Percentiles rank a stretch among this genome's conserved stretches.
Evolutionary conservation across 441 rosid genomes (phyloP).

Genomic region (Populus hybrid): DNA sequence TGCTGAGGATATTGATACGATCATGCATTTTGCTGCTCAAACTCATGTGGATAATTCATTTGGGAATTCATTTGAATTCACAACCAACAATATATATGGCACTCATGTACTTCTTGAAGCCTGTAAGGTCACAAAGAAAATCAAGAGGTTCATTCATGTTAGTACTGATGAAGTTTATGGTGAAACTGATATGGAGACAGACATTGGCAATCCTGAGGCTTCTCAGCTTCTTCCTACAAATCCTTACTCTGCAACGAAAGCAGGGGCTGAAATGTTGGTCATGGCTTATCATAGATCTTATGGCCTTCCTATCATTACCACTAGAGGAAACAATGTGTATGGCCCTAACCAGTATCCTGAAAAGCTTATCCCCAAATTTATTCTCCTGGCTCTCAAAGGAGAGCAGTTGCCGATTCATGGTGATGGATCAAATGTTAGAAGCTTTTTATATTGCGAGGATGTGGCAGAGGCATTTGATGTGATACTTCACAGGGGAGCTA

Average conservation of each 20-base stretch:
- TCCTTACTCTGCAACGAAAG: conserved; percentile 66
- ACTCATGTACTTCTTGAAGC: conserved; percentile 72
- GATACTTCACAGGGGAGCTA: conserved; percentile 55
- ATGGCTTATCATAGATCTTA: conserved; percentile 63
- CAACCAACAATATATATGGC: conserved; percentile 61
- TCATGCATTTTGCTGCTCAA: conserved; percentile 70
- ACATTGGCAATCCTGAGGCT: conserved; percentile 58
- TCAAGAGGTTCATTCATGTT: conserved; percentile 66
- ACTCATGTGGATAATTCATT: conserved; percentile 69
- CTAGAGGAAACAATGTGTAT: conserved; percentile 62
- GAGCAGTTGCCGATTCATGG: conserved; percentile 57
- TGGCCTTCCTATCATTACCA: conserved; percentile 53
- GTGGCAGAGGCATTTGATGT: conserved; percentile 71
- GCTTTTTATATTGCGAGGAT: conserved; percentile 57
- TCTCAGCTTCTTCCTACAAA: conserved; percentile 62
- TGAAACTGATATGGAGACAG: conserved; percentile 56
- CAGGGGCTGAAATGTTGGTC: conserved; percentile 66
- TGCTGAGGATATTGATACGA: conserved; percentile 54
- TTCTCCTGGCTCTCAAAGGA: conserved; percentile 56
- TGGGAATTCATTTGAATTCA: conserved; percentile 63
- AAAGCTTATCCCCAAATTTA: conserved; percentile 59
- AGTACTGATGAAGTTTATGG: conserved; percentile 72
- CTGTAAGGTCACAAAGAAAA: conserved; percentile 51
- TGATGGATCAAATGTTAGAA: conserved; percentile 62
- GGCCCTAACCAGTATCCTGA: conserved; percentile 67